Base-by-base conservation (phyloP, 768 basidiomycete species). In the Clitopilus passeckerianus region DNA sequence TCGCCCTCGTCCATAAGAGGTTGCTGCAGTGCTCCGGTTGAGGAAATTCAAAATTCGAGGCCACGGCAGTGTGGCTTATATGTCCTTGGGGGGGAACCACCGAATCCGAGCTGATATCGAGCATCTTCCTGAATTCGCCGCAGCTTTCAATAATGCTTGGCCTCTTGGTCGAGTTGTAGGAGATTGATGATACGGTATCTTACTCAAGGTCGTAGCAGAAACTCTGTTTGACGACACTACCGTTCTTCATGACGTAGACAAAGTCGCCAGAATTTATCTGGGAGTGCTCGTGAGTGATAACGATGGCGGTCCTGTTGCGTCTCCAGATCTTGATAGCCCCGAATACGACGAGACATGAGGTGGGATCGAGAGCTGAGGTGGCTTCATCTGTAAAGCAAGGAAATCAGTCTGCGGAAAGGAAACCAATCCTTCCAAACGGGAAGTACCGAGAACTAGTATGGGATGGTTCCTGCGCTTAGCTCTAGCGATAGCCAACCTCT, bases 211-310 rank as follows among this genome's bases (percentile, higher is more conserved):
- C 95, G 1, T 71, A 72, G 1, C 94, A 84, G 72, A 85, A 96
- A 0, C 97, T 96, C 66, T 93, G 90, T 69, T 98, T 92, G 53
- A 88, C 88, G 33, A 97, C 84, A 0, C 69, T 64, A 0, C 95
- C 96, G 18, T 85, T 79, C 64, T 86, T 85, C 77, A 98, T 86
- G 2, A 98, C 91, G 69, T 98, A 97, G 12, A 97, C 92, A 63
- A 97, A 98, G 71, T 98, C 95, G 14, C 77, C 71, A 0, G 74
- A 55, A 18, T 74, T 72, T 62, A 99, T 90, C 63, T 95, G 91
- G 1, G 88, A 87, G 16, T 98, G 84, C 65, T 98, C 97, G 72
- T 98, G 96, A 0, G 96, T 98, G 70, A 98, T 97, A 61, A 95
- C 88, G 68, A 95, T 87, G 6, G 93, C 95, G 4, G 93, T 98